These are phyloP conservation scores for Chaetomidium leptoderma DNA, from an alignment of 495 filamentous ascomycete genomes.

Conservation along the genomic window DNA sequence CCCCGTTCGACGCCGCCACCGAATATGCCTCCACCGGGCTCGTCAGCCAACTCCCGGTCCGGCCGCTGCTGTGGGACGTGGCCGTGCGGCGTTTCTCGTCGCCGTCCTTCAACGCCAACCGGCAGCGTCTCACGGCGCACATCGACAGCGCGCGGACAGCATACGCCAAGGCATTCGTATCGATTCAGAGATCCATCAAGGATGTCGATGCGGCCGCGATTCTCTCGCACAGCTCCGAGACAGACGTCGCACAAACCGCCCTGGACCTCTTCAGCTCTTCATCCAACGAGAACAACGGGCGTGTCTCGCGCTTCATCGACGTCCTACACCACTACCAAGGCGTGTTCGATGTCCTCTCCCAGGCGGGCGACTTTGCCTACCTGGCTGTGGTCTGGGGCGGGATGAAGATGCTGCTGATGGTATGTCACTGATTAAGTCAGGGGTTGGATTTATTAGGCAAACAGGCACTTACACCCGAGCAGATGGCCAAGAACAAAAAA, in stretches of 20 bases:
- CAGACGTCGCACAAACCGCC: slow-evolving; percentile 12
- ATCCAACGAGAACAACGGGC: slow-evolving; percentile 1
- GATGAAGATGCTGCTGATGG: slow-evolving; percentile 20
- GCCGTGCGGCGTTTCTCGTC: slow-evolving; percentile 17
- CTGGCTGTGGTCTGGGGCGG: slow-evolving; percentile 22
- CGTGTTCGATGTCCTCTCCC: slow-evolving; percentile 18
- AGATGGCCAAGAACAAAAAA: slow-evolving; percentile 21
- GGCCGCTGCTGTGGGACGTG: slow-evolving; percentile 1
- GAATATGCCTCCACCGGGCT: not conserved
- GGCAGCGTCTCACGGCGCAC: slow-evolving; percentile 5
- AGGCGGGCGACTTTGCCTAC: slow-evolving; percentile 17
- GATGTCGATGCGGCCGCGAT: slow-evolving; percentile 6
- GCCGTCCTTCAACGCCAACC: slow-evolving; percentile 1
- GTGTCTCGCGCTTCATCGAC: slow-evolving; percentile 10
- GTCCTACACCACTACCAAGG: slow-evolving; percentile 18
- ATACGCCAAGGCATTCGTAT: slow-evolving; percentile 11
- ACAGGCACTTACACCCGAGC: not conserved
- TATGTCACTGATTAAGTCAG: not conserved
- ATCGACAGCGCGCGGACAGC: slow-evolving; percentile 9
- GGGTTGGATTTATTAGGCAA: not conserved
- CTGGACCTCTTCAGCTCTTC: slow-evolving; percentile 11
- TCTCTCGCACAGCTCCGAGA: slow-evolving; percentile 1
- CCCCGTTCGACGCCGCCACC: not conserved
- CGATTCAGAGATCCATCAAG: slow-evolving; percentile 14
- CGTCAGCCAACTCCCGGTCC: not conserved